Percentiles rank a stretch among this genome's conserved stretches.
Evolutionary conservation across 2,329 filamentous ascomycete genomes (phyloP).

Genomic region (Trichoderma koningiopsis): DNA sequence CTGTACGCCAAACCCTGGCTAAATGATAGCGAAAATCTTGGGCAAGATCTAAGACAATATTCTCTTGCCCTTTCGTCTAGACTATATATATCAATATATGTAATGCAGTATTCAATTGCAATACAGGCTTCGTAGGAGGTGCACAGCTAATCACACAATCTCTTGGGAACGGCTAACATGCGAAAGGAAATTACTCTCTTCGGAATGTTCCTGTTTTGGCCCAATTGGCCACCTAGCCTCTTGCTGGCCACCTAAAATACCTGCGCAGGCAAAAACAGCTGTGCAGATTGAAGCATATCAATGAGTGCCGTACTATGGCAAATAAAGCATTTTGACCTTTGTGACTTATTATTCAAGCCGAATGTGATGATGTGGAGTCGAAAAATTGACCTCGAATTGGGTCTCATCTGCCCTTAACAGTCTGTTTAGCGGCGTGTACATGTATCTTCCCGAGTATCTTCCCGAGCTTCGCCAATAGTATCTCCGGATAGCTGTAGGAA

Average conservation of each 20-base stretch:
- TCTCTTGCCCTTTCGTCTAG: neutral
- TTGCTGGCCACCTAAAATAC: neutral
- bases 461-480: neutral
- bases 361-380: neutral
- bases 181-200: neutral
- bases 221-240: neutral
- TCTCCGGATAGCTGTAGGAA: neutral
- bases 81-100: neutral
- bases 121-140: neutral
- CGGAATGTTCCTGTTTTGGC: neutral
- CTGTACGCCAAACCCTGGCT: neutral
- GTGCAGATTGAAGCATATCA: neutral
- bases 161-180: neutral
- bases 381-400: neutral
- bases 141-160: neutral
- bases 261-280: neutral
- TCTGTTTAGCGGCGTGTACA: neutral
- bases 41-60: neutral
- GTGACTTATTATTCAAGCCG: neutral
- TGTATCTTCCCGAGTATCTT: slow-evolving; percentile 2
- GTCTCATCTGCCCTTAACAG: neutral
- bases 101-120: neutral
- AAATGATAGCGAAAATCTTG: neutral
- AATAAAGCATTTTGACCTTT: neutral
- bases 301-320: neutral